A percentile compares a stretch with the other conserved stretches of the same genome.
Conservation (phyloP, 176 grass and related monocot genomes). For the Oryza glaberrima region DNA sequence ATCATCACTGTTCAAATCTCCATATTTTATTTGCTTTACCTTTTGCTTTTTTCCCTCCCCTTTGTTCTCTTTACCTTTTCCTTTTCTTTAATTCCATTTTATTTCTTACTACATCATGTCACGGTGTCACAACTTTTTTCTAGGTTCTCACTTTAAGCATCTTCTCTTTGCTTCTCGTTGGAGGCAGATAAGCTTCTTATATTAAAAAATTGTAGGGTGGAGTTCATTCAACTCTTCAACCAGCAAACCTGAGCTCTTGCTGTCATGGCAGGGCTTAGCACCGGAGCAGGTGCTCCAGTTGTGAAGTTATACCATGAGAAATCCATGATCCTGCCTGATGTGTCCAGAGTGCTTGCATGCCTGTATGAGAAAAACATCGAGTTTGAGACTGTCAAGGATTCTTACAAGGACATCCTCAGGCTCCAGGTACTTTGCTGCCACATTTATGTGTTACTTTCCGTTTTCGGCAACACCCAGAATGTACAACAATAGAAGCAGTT, state of each 20-base stretch:
- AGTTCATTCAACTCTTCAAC: slow-evolving; percentile 36
- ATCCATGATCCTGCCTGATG: slow-evolving; percentile 66
- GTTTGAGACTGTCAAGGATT: slow-evolving; percentile 44
- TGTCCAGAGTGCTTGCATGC: slow-evolving; percentile 86
- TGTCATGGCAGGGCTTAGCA: slow-evolving; percentile 60
- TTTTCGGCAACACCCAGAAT: neutral
- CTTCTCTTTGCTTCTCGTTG: slow-evolving; percentile 77
- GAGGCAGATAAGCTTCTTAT: slow-evolving; percentile 55
- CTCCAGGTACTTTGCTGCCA: slow-evolving; percentile 70
- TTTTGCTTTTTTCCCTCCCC: slow-evolving; percentile 37
- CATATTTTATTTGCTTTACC: slow-evolving; percentile 39
- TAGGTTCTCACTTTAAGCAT: slow-evolving; percentile 57
- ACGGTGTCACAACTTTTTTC: slow-evolving; percentile 9
- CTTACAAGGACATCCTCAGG: slow-evolving; percentile 62
- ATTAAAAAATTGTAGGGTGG: slow-evolving; percentile 42
- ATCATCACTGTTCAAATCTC: slow-evolving; percentile 17
- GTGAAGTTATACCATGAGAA: slow-evolving; percentile 77
- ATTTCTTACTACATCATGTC: slow-evolving; percentile 21
- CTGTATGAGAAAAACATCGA: slow-evolving; percentile 81
- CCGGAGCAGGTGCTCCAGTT: slow-evolving; percentile 27
- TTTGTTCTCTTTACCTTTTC: slow-evolving; percentile 32
- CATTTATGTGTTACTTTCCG: neutral
- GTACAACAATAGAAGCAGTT: neutral
- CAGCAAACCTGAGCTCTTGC: slow-evolving; percentile 29
- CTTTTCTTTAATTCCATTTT: slow-evolving; percentile 47